phyloP scores from a whole-genome alignment of 257 asterid genomes.

The Nicotiana attenuata region DNA sequence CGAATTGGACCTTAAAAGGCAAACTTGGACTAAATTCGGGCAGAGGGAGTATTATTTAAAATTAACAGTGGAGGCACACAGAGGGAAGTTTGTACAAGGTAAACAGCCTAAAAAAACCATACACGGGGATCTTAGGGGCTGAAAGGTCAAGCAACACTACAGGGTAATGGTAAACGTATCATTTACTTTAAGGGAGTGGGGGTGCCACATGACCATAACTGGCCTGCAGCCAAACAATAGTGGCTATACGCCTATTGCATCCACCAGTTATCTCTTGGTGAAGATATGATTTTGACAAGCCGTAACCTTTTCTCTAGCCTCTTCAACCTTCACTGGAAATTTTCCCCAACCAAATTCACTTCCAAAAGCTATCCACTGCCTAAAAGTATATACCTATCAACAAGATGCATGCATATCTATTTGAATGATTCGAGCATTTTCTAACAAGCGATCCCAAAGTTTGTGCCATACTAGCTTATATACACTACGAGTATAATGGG shows the following conservation, averaged over 20 bases:
- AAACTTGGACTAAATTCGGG: no score
- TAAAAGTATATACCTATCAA: neutral
- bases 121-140: no score
- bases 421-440: neutral
- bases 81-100: no score
- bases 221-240: neutral
- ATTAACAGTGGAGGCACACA: no score
- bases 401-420: neutral
- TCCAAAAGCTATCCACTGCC: neutral
- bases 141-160: neutral
- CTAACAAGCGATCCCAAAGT: neutral
- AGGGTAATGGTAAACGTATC: neutral
- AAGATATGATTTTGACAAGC: conserved; percentile 1
- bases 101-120: no score
- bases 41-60: no score
- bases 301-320: neutral
- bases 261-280: neutral
- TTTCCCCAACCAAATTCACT: neutral
- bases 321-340: neutral
- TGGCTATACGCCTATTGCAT: neutral
- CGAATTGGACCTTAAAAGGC: no score
- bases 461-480: neutral
- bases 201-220: neutral
- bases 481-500: neutral
- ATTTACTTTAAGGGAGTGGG: neutral